Percentiles rank a stretch among this genome's conserved stretches.
phyloP scores from a whole-genome alignment of 1,284 basidiomycete species.

The Austropuccinia psidii region DNA sequence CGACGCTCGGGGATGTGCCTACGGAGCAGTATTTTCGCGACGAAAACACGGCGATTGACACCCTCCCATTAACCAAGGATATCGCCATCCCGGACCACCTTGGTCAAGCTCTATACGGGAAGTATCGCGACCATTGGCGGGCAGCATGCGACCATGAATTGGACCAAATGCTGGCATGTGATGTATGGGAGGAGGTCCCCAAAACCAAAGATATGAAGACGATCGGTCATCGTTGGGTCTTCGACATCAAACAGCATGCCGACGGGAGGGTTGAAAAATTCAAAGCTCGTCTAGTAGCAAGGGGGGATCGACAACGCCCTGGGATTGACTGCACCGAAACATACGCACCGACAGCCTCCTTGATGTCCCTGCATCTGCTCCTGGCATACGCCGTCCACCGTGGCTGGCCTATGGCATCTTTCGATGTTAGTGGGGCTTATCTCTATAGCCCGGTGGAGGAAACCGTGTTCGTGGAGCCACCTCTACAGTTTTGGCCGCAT shows the following conservation, averaged over 20 bases:
- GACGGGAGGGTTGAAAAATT: too few species aligned
- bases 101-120: neutral
- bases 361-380: neutral
- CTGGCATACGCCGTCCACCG: neutral
- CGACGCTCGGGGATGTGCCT: too few species aligned
- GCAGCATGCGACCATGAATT: neutral
- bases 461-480: too few species aligned
- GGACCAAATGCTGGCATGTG: neutral
- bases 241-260: neutral
- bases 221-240: neutral
- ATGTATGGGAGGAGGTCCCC: neutral
- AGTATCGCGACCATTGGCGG: neutral
- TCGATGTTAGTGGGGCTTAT: neutral
- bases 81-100: too few species aligned
- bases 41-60: too few species aligned
- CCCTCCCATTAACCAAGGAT: too few species aligned
- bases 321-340: too few species aligned
- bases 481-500: neutral
- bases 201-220: neutral
- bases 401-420: neutral
- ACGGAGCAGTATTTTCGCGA: too few species aligned
- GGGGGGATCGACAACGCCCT: neutral
- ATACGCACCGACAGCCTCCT: neutral
- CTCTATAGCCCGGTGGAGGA: neutral
- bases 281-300: neutral